A percentile compares a stretch with the other conserved stretches of the same genome.
Conservation (phyloP, 305 asterid species). For the Fraxinus dipetala region DNA sequence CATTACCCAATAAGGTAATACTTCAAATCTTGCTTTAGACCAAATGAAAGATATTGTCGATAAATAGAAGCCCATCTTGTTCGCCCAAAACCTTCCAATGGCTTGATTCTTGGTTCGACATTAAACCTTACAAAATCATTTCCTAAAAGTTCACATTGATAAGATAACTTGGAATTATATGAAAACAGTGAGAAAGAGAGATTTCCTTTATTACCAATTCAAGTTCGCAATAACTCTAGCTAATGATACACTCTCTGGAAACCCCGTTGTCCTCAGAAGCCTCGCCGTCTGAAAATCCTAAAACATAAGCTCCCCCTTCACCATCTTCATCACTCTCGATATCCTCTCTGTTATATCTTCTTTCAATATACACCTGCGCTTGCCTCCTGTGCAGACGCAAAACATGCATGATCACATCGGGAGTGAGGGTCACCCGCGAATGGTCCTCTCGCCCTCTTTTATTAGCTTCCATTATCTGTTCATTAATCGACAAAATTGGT, state of each 20-base stretch:
- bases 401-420: constrained; percentile 75
- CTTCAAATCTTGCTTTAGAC: background rate
- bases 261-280: constrained; percentile 51
- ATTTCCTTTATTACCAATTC: background rate
- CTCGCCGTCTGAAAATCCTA: constrained; percentile 53
- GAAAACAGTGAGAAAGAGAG: background rate
- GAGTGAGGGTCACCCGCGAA: constrained; percentile 56
- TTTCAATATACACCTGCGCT: constrained; percentile 53
- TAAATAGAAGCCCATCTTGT: background rate
- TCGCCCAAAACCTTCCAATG: background rate
- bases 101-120: background rate
- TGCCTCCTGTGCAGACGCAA: constrained; percentile 73
- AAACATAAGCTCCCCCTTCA: constrained; percentile 31
- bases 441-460: constrained; percentile 55
- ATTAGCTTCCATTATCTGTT: constrained; percentile 63
- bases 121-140: background rate
- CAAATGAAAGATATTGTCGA: background rate
- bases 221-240: constrained; percentile 32
- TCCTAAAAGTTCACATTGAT: background rate
- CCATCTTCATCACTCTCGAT: constrained; percentile 57
- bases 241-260: constrained; percentile 63
- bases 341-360: constrained; percentile 43
- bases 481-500: background rate
- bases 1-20: background rate
- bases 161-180: background rate